A percentile compares a stretch with the other conserved stretches of the same genome.
Evolutionary conservation across 495 filamentous ascomycete species (phyloP).

Genomic region (Aspergillus coremiiformis): DNA sequence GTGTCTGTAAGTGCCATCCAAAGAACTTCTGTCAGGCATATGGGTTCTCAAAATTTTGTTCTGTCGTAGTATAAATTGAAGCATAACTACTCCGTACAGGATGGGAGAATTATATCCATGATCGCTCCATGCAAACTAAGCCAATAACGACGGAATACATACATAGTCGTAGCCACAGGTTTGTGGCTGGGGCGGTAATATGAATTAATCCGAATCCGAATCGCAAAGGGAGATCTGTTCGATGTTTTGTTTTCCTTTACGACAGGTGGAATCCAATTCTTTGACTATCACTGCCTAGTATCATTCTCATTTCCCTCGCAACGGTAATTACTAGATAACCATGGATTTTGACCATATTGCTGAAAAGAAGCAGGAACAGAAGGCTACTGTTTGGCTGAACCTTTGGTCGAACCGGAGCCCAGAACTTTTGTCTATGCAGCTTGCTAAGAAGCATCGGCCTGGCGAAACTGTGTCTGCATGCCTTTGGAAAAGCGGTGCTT

Average conservation of each 20-base stretch:
- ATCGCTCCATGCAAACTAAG: too few relatives aligned
- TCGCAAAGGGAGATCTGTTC: not conserved
- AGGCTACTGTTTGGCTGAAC: not conserved
- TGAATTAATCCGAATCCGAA: too few relatives aligned
- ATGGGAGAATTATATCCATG: too few relatives aligned
- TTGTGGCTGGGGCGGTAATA: not conserved
- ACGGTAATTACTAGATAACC: not conserved
- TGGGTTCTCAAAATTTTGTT: too few relatives aligned
- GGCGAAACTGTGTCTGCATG: slow-evolving; percentile 15
- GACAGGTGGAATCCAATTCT: not conserved
- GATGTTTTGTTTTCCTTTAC: not conserved
- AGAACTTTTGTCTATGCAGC: slow-evolving; percentile 17
- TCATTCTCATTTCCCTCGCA: not conserved
- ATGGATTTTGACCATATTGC: not conserved
- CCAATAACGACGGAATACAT: too few relatives aligned
- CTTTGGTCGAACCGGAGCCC: slow-evolving; percentile 1
- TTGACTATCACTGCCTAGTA: not conserved
- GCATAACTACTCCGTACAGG: too few relatives aligned
- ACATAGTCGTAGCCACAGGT: too few relatives aligned
- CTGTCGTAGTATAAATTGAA: too few relatives aligned
- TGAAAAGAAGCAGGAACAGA: slow-evolving; percentile 1
- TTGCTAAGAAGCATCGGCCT: slow-evolving; percentile 14
- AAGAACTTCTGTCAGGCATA: too few relatives aligned
- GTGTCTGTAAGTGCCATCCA: too few relatives aligned
- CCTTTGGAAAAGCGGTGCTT: slow-evolving; percentile 17